phyloP scores from a whole-genome alignment of 2,329 filamentous ascomycete genomes.

The Microascus cirrosus region DNA sequence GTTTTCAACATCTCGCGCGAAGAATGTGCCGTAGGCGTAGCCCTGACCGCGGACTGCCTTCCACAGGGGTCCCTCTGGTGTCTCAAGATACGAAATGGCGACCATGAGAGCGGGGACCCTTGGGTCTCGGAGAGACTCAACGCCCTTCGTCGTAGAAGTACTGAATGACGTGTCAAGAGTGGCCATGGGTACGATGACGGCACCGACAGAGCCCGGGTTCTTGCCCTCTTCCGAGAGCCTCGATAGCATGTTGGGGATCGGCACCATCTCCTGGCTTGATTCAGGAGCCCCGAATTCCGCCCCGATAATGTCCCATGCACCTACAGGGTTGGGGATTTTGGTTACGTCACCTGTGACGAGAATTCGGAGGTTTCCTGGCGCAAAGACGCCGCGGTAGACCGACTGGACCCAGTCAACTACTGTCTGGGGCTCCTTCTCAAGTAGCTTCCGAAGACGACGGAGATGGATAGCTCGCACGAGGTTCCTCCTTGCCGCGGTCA shows the following conservation, averaged over 20 bases:
- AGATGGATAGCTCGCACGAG: slow-evolving; percentile 83
- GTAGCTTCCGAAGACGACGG: slow-evolving; percentile 70
- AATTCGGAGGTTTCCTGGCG: slow-evolving; percentile 74
- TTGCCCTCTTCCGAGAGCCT: slow-evolving; percentile 67
- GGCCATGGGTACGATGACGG: slow-evolving; percentile 79
- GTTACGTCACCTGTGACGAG: slow-evolving; percentile 72
- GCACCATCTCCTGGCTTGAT: slow-evolving; percentile 39
- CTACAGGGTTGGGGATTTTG: slow-evolving; percentile 64
- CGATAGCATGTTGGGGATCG: slow-evolving; percentile 58
- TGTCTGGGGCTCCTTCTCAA: slow-evolving; percentile 63
- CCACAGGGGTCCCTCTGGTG: slow-evolving; percentile 91
- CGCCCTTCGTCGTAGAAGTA: slow-evolving; percentile 62
- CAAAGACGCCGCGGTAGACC: slow-evolving; percentile 65
- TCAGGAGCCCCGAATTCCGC: slow-evolving; percentile 31
- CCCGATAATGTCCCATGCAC: slow-evolving; percentile 62
- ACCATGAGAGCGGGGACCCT: slow-evolving; percentile 76
- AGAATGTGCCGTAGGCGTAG: slow-evolving; percentile 80
- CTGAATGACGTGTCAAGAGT: slow-evolving; percentile 88
- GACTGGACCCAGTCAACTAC: slow-evolving; percentile 70
- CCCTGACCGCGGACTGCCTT: slow-evolving; percentile 85
- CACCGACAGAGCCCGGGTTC: slow-evolving; percentile 60
- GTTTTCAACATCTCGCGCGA: slow-evolving; percentile 65
- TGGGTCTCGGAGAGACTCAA: slow-evolving; percentile 65
- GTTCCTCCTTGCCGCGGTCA: slow-evolving; percentile 66
- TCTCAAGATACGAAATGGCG: slow-evolving; percentile 81